Evolutionary conservation across 371 early-diverging fungal genomes (phyloP), one percentile per base, ranked within the genome.

Genomic region (Ordospora colligata): DNA sequence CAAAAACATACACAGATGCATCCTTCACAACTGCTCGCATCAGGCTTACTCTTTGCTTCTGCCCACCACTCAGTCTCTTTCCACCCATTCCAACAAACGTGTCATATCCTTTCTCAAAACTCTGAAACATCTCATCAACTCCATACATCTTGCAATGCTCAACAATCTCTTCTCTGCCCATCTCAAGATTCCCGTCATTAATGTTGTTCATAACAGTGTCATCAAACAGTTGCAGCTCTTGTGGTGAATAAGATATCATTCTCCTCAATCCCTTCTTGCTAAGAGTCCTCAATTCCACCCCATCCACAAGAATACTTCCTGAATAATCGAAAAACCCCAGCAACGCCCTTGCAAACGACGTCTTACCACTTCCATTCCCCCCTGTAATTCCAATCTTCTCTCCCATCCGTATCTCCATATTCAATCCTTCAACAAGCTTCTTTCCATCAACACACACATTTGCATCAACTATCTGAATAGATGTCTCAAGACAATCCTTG

Each of bases 311-410:
- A 44, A 78, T 78, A n/a, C 21, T 52, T 22, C 78, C 54, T 22
- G 22, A 71, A 19, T 54, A 23, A 27, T 40, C 50, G 17, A 72
- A 50, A 51, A 78, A 69, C n/a, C 70, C 64, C 11, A 78, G 40
- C 1, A 78, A 51, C 11, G 76, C 46, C 17, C 69, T 77, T 21
- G 62, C 23, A 71, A 78, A 49, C 21, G 78, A 66, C 4, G 75
- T 69, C 54, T 78, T 78, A 1, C 78, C 78, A 21, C 64, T 14
- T 19, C 78, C 78, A 50, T 78, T 78, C 46, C 63, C 49, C 12
- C 78, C 78, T 9, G 69, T 69, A 51, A 78, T 76, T 9, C 72
- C 75, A 37, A 78, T 46, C 52, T 78, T 78, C 46, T 78, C 70
- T 11, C 76, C 76, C 25, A 11, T 68, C n/a, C 17, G 14, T 43